Base-by-base conservation (phyloP, 768 basidiomycete genomes). In the Amanita subjunquillea region DNA sequence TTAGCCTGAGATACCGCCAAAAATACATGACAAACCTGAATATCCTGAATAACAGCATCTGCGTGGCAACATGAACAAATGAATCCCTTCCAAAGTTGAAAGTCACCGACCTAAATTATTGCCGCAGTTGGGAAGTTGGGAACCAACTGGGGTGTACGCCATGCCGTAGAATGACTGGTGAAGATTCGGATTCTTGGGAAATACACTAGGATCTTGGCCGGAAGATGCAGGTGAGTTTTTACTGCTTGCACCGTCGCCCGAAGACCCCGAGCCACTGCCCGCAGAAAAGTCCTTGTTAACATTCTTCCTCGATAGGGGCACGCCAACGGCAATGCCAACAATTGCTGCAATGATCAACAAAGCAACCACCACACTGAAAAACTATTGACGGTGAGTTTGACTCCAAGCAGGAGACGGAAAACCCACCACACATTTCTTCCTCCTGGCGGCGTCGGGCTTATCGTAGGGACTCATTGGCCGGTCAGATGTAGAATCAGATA, bases 111-210 rank as follows among this genome's bases (percentile, higher is more conserved):
- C 58, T 25, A 78, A 62, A 6, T 63, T 65, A 51, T 75, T 83
- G 8, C 83, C 84, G 58, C 89, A 91, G 32, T 76, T 62, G 0
- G 89, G 89, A 22, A 83, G 64, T 58, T 83, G 80, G n/a, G 83
- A 80, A 38, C 82, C 82, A 17, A 70, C 68, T 7, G 92, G 91
- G 1, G 90, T 91, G 65, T 95, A 95, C 0, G 92, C 92, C 22
- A 95, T 62, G 4, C 87, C 92, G 63, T 84, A 95, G 69, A 96
- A 89, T 0, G 80, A 75, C 57, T 87, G 79, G 56, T 83, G 75
- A 47, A 95, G 68, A 29, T 74, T 74, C 2, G 78, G 48, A 64
- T 94, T 78, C 68, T 83, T 86, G 17, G 67, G 65, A 66, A 94
- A 96, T 15, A 75, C 74, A 65, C 82, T 90, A 3, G 92, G 90